Base-by-base conservation (phyloP, 495 filamentous ascomycete species). In the Bacidia gigantensis region DNA sequence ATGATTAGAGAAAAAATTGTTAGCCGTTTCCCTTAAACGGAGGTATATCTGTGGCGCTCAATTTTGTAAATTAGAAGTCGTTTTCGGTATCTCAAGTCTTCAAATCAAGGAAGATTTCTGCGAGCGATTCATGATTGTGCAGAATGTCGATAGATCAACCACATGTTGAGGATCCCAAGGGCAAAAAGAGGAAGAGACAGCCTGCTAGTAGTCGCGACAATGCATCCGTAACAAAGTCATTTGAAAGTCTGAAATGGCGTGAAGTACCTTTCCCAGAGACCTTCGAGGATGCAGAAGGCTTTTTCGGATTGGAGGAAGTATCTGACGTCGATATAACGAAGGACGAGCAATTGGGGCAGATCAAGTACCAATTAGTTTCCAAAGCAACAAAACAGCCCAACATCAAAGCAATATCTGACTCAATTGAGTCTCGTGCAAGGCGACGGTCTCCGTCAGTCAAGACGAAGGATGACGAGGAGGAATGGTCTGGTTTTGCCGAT, bases 231-330 rank as follows among this genome's bases (percentile, higher is more conserved):
- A 5, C 29, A 35, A 35, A 14, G 5, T 35, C 29, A 35, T 55
- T 84, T n/a, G 80, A 92, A 56, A 74, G 81, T 17, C 73, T 97
- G 26, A 69, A 72, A 67, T 98, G 92, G 92, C 81, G 80, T 56
- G 76, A 81, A 53, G 88, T 95, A 14, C 64, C 80, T 21, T 73
- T 96, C 49, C 89, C 89, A 3, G 88, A 95, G 62, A 81, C 82
- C 57, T 73, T 95, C 55, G 85, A 92, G 40, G 86, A 97, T 72
- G 85, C 84, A n/a, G 87, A 88, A 56, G 92, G 93, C 0, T 95
- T 98, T 65, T 94, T 81, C 66, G 90, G 92, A 0, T 64, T 98
- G 38, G 90, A 98, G 56, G 92, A 97, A 60, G 80, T 96, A 43
- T 86, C 93, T 7, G 87, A 83, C 41, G 86, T 97, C 0, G 87